A percentile compares a stretch with the other conserved stretches of the same genome.
Evolutionary conservation across 768 basidiomycete species (phyloP).

Genomic region (Cyclocybe aegerita): DNA sequence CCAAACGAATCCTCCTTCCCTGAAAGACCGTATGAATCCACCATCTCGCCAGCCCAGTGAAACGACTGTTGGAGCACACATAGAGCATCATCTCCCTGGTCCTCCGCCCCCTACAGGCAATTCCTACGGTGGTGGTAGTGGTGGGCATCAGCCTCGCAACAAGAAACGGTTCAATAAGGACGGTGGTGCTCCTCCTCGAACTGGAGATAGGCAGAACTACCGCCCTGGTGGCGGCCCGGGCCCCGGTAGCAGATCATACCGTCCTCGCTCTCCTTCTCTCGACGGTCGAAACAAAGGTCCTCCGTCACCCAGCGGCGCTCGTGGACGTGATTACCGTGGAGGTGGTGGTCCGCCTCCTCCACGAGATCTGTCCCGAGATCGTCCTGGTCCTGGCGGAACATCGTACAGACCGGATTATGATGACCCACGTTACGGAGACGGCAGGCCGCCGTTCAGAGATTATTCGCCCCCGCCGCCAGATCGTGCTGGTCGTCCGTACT

Average conservation of each 20-base stretch:
- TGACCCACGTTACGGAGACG: conserved; percentile 23
- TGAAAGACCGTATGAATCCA: conserved; percentile 15
- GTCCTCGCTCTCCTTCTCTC: conserved; percentile 16
- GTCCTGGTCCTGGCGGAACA: conserved; percentile 12
- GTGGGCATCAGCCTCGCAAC: conserved; percentile 2
- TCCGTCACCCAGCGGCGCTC: conserved; percentile 10
- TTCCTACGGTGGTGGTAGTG: not conserved
- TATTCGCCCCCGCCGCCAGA: conserved; percentile 26
- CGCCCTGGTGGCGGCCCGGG: conserved; percentile 3
- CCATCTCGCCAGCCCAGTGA: conserved; percentile 1
- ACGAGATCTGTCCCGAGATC: conserved; percentile 32
- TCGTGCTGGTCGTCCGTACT: conserved; percentile 14
- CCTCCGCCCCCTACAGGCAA: conserved; percentile 5
- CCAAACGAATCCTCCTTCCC: conserved; percentile 3
- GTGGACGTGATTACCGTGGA: conserved; percentile 19
- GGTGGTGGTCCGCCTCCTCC: conserved; percentile 4
- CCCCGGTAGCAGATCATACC: conserved; percentile 9
- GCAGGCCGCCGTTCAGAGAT: conserved; percentile 27
- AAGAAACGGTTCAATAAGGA: not conserved
- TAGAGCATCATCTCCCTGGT: not conserved
- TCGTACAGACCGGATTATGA: conserved; percentile 39
- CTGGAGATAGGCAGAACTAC: conserved; percentile 8
- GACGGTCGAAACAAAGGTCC: conserved; percentile 11
- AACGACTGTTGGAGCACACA: not conserved
- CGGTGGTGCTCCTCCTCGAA: conserved; percentile 7